These are phyloP conservation scores for Nidularia sp. DNA, from an alignment of 768 basidiomycete genomes.

Conservation along the genomic window DNA sequence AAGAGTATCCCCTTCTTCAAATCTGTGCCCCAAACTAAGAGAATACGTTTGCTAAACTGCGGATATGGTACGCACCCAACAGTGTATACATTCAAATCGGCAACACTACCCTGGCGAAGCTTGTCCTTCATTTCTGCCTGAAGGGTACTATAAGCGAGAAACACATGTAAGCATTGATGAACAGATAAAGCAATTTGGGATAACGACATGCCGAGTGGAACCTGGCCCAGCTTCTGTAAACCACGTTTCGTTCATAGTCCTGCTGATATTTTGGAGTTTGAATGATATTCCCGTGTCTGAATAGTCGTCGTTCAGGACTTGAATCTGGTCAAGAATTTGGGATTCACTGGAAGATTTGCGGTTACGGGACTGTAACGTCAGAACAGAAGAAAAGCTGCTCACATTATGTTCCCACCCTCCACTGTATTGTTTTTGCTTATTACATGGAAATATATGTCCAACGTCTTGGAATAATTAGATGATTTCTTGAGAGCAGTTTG, in stretches of 20 bases:
- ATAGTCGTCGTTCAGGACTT: constrained; percentile 36
- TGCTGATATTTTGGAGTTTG: constrained; percentile 22
- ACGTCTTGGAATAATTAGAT: neutral
- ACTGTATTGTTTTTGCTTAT: neutral
- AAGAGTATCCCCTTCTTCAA: constrained; percentile 18
- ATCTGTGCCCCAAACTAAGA: constrained; percentile 8
- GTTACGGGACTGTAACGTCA: neutral
- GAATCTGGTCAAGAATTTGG: constrained; percentile 29
- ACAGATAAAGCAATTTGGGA: neutral
- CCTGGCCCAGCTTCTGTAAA: constrained; percentile 31
- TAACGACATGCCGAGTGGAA: constrained; percentile 20
- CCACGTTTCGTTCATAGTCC: constrained; percentile 33
- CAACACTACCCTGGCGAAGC: constrained; percentile 29
- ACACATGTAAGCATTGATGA: neutral
- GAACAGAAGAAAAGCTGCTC: neutral
- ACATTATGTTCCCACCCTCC: neutral
- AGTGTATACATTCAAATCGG: constrained; percentile 37
- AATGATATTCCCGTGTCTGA: constrained; percentile 26
- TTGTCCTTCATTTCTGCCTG: constrained; percentile 32
- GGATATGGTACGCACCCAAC: constrained; percentile 20
- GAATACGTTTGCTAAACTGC: too few relatives aligned
- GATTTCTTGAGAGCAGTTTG: neutral
- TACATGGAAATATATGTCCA: neutral
- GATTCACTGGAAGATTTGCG: constrained; percentile 9
- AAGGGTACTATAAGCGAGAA: constrained; percentile 1